Percentiles rank a stretch among this genome's conserved stretches.
These are phyloP conservation scores for Yarrowia yakushimensis DNA, from an alignment of 805 yeast species.

Conservation along the genomic window DNA sequence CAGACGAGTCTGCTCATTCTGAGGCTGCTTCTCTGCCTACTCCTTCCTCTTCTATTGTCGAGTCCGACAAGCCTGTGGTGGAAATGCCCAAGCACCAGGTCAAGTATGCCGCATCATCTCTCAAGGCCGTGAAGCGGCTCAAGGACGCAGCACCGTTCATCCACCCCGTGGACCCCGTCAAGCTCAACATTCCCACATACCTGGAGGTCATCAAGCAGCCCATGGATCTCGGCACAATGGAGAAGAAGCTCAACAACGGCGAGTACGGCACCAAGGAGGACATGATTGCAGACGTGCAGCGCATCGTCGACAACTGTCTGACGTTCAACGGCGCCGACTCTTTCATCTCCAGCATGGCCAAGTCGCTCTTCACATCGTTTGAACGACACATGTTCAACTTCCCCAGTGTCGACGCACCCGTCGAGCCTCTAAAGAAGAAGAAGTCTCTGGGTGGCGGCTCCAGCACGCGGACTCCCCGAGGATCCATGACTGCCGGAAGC, in stretches of 20 bases:
- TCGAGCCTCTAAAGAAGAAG: conserved; percentile 17
- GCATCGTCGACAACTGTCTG: conserved; percentile 79
- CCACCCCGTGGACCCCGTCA: conserved; percentile 84
- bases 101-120: conserved; percentile 69
- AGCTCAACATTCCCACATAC: conserved; percentile 85
- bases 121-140: conserved; percentile 82
- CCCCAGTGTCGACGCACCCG: conserved; percentile 57
- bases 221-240: conserved; percentile 92
- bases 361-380: conserved; percentile 84
- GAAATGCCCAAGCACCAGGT: conserved; percentile 61
- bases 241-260: conserved; percentile 63
- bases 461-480: conserved; percentile 10
- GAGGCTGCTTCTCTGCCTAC: conserved; percentile 21
- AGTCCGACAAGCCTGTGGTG: conserved; percentile 17
- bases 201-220: conserved; percentile 80
- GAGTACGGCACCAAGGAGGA: conserved; percentile 71
- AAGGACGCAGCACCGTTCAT: conserved; percentile 91
- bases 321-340: conserved; percentile 82
- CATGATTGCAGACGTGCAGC: conserved; percentile 71
- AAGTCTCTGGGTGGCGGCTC: conserved; percentile 15
- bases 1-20: not conserved
- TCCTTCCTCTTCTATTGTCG: not conserved
- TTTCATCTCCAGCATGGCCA: conserved; percentile 85
- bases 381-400: conserved; percentile 89
- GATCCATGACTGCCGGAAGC: conserved; percentile 28